phyloP scores from a whole-genome alignment of 2,329 filamentous ascomycete genomes.

The Eutypella sp. region DNA sequence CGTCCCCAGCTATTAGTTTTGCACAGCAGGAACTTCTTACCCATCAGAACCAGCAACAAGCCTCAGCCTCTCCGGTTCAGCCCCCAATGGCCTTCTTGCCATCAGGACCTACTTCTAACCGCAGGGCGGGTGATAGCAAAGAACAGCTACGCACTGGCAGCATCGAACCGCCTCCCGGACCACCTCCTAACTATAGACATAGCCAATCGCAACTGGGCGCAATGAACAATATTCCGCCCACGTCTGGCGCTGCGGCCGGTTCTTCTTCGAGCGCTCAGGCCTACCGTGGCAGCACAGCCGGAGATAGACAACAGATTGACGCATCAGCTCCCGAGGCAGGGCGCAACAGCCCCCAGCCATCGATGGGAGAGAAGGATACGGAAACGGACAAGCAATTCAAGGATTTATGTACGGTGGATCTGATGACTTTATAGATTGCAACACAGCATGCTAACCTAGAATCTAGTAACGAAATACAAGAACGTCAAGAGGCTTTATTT shows the following conservation, averaged over 20 bases:
- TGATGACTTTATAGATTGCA: not conserved
- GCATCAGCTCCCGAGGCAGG: constrained; percentile 40
- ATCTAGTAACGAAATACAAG: constrained; percentile 84
- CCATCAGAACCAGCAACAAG: constrained; percentile 21
- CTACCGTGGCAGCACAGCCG: constrained; percentile 36
- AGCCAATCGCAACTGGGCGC: constrained; percentile 39
- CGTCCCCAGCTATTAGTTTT: constrained; percentile 37
- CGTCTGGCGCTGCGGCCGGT: constrained; percentile 26
- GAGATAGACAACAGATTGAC: constrained; percentile 40
- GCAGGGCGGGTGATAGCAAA: constrained; percentile 46
- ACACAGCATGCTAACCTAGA: constrained; percentile 26
- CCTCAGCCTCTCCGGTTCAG: no score
- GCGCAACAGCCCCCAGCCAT: constrained; percentile 53
- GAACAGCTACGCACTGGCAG: constrained; percentile 36
- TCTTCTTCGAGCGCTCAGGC: constrained; percentile 28
- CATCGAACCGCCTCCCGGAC: constrained; percentile 39
- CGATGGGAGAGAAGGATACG: constrained; percentile 36
- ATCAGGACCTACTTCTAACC: constrained; percentile 37
- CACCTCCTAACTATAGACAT: constrained; percentile 49
- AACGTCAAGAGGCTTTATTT: constrained; percentile 98
- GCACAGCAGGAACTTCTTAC: constrained; percentile 19
- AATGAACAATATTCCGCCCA: constrained; percentile 39
- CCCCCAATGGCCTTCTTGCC: constrained; percentile 49
- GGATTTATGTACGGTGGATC: constrained; percentile 45
- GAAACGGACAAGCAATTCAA: constrained; percentile 54